Evolutionary conservation across 257 asterid genomes (phyloP), one percentile per base, ranked within the genome.

Genomic region (Marsdenia floribunda): DNA sequence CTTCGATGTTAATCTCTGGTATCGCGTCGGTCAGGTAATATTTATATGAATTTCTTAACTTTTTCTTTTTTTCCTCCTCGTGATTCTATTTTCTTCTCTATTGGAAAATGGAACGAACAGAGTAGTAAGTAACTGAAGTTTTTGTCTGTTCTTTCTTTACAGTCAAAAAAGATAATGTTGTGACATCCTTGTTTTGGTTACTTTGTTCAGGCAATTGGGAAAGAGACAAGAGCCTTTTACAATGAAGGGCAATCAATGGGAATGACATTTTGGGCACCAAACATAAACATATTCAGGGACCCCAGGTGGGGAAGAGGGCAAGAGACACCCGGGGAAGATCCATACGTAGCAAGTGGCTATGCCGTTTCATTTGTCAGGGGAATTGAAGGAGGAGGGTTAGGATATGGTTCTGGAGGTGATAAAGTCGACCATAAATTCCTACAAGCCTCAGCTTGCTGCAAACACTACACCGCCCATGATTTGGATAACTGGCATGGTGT

Each of bases 391-490:
- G 96, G 49, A 44, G 49, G 49, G 1, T 29, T 29, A 29, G 33
- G 33, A 29, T 29, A 91, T 49, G 84, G 85, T 70, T 86, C 85
- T 46, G 87, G 83, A 78, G 96, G 93, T 29, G 93, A 90, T 37
- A 50, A 73, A 68, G 82, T 82, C 11, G 68, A 78, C 29, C 85
- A 85, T 57, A 81, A 88, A 16, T 76, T 70, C 5, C 88, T 91
- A 22, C 85, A 85, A 78, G 89, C 89, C 6, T 89, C 97, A 1
- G 97, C 97, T 72, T 91, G 97, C 60, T 89, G 97, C 73, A 91
- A 91, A 70, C 93, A 89, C 79, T 89, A 68, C 86, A 87, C 92
- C 16, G 96, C 97, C 37, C 90, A 91, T 69, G 97, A 91, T 82
- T 68, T 91, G 81, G 97, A 91, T 75, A 87, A 76, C 50, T 91